Percentiles rank a stretch among this genome's conserved stretches.
Evolutionary conservation across 2,329 filamentous ascomycete species (phyloP).

Genomic region (Pseudogymnoascus sp.): DNA sequence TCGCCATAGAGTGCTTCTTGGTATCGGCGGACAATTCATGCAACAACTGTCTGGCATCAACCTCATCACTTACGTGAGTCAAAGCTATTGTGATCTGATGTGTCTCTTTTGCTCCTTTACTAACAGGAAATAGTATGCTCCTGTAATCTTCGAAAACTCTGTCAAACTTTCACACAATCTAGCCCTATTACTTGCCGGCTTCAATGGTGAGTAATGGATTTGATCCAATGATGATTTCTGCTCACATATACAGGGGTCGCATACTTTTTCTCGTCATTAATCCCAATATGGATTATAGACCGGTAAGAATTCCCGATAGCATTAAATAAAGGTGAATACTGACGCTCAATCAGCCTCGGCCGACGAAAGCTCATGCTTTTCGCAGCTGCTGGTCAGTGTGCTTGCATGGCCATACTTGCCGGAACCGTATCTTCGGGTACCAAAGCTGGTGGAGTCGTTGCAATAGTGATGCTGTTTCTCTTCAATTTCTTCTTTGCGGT

Average conservation of each 20-base stretch:
- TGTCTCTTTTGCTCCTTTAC: background rate
- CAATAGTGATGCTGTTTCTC: slow-evolving; percentile 32
- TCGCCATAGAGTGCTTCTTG: slow-evolving; percentile 34
- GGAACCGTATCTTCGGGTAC: slow-evolving; percentile 37
- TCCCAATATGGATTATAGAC: slow-evolving; percentile 34
- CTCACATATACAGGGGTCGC: slow-evolving; percentile 27
- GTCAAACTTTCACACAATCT: slow-evolving; percentile 38
- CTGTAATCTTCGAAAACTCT: slow-evolving; percentile 41
- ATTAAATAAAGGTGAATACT: background rate
- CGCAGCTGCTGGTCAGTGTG: slow-evolving; percentile 30
- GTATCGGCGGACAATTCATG: slow-evolving; percentile 40
- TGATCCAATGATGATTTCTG: background rate
- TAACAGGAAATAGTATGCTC: slow-evolving; percentile 28
- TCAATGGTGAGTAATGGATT: slow-evolving; percentile 27
- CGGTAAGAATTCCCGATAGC: slow-evolving; percentile 24
- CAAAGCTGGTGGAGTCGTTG: slow-evolving; percentile 34
- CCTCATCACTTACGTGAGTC: slow-evolving; percentile 24
- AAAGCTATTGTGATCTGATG: background rate
- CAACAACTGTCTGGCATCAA: slow-evolving; percentile 33
- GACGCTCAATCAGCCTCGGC: slow-evolving; percentile 32
- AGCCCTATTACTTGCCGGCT: slow-evolving; percentile 46
- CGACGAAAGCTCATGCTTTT: slow-evolving; percentile 54
- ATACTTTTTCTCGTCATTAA: slow-evolving; percentile 31
- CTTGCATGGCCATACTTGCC: slow-evolving; percentile 49
- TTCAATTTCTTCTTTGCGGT: slow-evolving; percentile 45